phyloP scores from a whole-genome alignment of 106 monocot genomes.

The Phalaenopsis equestris region DNA sequence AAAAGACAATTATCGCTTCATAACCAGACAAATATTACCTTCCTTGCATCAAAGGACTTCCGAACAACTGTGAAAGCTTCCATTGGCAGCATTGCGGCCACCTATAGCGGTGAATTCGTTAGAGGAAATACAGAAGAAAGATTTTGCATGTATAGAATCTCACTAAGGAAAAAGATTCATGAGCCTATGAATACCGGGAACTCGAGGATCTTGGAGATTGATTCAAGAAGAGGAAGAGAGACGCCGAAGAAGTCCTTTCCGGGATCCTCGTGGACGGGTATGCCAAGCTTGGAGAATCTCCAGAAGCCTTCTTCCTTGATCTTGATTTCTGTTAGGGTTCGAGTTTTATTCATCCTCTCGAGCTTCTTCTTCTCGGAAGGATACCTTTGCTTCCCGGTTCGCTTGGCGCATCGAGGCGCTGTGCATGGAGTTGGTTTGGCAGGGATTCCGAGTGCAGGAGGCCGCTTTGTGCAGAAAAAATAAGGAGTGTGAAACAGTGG shows the following conservation, averaged over 20 bases:
- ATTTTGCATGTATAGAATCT: neutral
- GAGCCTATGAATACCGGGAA: constrained; percentile 49
- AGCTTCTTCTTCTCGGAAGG: constrained; percentile 99
- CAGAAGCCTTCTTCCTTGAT: constrained; percentile 80
- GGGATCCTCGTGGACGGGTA: constrained; percentile 68
- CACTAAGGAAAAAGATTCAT: neutral
- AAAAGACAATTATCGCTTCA: too few relatives aligned
- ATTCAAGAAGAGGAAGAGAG: constrained; percentile 66
- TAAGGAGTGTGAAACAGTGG: neutral
- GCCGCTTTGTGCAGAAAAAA: constrained; percentile 6
- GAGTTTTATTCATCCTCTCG: constrained; percentile 29
- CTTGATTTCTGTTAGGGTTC: constrained; percentile 30
- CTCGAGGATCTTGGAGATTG: constrained; percentile 80
- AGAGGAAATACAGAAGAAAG: neutral
- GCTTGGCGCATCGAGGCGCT: constrained; percentile 39
- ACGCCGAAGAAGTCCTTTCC: constrained; percentile 82
- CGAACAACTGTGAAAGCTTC: constrained; percentile 79
- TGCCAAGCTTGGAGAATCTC: constrained; percentile 88
- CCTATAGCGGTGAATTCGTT: constrained; percentile 23
- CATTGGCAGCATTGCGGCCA: constrained; percentile 75
- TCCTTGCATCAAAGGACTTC: constrained; percentile 98
- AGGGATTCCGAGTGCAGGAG: neutral
- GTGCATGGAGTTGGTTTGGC: neutral
- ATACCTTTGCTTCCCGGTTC: constrained; percentile 85
- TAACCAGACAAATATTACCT: constrained; percentile 35